These are phyloP conservation scores for Vanilla planifolia DNA, from an alignment of 106 monocot species.

Conservation along the genomic window DNA sequence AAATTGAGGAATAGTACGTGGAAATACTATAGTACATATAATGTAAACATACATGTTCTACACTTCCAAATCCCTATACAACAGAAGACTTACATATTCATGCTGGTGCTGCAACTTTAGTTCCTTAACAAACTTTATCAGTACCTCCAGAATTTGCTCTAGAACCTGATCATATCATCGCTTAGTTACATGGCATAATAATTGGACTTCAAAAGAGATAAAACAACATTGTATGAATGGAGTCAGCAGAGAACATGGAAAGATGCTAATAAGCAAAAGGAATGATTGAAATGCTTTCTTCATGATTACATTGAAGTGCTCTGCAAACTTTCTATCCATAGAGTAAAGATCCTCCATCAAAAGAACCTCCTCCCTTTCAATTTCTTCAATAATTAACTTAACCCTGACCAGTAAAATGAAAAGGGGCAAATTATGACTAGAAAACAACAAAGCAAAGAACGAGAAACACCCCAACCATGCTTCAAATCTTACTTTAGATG, in stretches of 20 bases:
- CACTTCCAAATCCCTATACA: not conserved
- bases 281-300: slow-evolving; percentile 1
- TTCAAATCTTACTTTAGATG: too few relatives aligned
- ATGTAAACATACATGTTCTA: slow-evolving; percentile 1
- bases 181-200: slow-evolving; percentile 1
- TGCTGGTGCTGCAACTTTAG: slow-evolving; percentile 93
- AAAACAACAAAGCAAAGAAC: not conserved
- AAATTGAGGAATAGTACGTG: slow-evolving; percentile 5
- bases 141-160: slow-evolving; percentile 87
- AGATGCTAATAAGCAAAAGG: not conserved
- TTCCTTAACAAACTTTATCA: slow-evolving; percentile 91
- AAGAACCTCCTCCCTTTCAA: slow-evolving; percentile 82
- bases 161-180: slow-evolving; percentile 47
- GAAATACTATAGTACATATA: not conserved
- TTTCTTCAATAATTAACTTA: slow-evolving; percentile 89
- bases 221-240: not conserved
- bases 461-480: too few relatives aligned
- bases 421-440: not conserved
- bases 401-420: slow-evolving; percentile 40
- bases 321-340: slow-evolving; percentile 96
- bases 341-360: slow-evolving; percentile 88
- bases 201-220: not conserved
- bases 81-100: slow-evolving; percentile 69
- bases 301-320: slow-evolving; percentile 79
- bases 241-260: not conserved